Evolutionary conservation across 169 alveolate species (phyloP).

Genomic region (Plasmodium fragile): DNA sequence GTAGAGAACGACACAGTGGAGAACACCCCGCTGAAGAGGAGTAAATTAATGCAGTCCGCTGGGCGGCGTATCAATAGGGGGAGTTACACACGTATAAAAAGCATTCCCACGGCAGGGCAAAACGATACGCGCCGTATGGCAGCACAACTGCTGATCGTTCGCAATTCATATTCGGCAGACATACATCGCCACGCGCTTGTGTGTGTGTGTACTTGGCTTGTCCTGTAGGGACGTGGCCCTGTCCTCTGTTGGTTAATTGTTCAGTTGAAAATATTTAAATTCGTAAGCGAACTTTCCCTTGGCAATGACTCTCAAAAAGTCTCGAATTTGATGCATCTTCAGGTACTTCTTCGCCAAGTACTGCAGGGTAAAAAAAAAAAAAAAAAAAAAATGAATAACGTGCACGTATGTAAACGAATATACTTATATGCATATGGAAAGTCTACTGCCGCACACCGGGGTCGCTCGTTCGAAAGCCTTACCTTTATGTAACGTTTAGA

Average conservation of each 20-base stretch:
- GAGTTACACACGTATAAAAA: neutral
- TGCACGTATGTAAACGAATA: neutral
- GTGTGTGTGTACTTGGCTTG: neutral
- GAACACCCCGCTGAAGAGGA: too few relatives aligned
- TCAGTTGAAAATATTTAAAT: constrained; percentile 94
- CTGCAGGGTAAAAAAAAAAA: constrained; percentile 80
- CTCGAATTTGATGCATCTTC: constrained; percentile 97
- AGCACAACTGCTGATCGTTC: neutral
- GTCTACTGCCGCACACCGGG: too few relatives aligned
- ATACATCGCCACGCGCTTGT: neutral
- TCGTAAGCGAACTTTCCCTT: constrained; percentile 93
- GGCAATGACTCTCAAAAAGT: constrained; percentile 97
- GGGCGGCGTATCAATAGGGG: neutral
- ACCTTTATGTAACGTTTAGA: constrained; percentile 97
- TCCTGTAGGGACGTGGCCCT: neutral
- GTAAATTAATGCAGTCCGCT: neutral
- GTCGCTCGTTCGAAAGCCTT: neutral
- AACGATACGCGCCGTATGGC: neutral
- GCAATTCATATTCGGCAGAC: neutral
- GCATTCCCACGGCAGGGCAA: neutral
- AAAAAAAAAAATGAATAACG: neutral
- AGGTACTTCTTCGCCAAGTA: constrained; percentile 98
- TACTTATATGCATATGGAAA: neutral
- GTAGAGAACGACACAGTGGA: too few relatives aligned
- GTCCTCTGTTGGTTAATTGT: constrained; percentile 89